Evolutionary conservation across 2,329 filamentous ascomycete species (phyloP), one percentile per base, ranked within the genome.

Genomic region (Lecanoromycetidae sp.): DNA sequence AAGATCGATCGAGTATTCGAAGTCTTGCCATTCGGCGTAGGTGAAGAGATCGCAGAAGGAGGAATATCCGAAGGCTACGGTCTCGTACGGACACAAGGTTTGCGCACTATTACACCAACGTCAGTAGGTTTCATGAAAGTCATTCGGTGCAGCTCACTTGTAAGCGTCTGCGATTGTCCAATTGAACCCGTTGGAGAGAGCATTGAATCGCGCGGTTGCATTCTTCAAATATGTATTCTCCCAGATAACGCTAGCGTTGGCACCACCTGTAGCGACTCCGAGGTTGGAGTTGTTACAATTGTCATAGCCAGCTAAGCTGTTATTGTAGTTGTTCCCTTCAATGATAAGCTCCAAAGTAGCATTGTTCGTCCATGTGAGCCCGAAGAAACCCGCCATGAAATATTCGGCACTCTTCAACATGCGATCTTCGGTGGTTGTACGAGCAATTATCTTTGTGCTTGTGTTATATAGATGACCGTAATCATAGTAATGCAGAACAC

Each of bases 381-480:
- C 83, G 58, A 87, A 87, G 66, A 87, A 87, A 0, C 84, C 84
- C 5, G 82, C 80, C 58, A 87, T 66, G 63, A 86, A 87, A 61
- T 87, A 82, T 61, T 87, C 82, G 3, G 82, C 82, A 32, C 75
- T 81, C 60, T 87, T 80, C 19, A 82, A 67, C 83, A 87, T 87
- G 20, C 84, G 77, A 58, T 84, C 78, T 60, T 87, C 81, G 1
- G 82, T 84, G 1, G 82, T 86, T 1, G 82, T 85, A 23, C 83
- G 72, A 13, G 78, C 81, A 48, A 87, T 75, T 50, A 87, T 78
- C 64, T 84, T 87, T 62, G 72, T 80, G 47, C 76, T 73, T 4
- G 82, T 77, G 55, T 86, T 81, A 57, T 85, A 86, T 19, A 87
- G 65, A 51, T 76, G 71, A 5, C 75, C 77, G 57, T 86, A 86